phyloP scores from a whole-genome alignment of 2,329 filamentous ascomycete genomes.

The Hortaea werneckii region DNA sequence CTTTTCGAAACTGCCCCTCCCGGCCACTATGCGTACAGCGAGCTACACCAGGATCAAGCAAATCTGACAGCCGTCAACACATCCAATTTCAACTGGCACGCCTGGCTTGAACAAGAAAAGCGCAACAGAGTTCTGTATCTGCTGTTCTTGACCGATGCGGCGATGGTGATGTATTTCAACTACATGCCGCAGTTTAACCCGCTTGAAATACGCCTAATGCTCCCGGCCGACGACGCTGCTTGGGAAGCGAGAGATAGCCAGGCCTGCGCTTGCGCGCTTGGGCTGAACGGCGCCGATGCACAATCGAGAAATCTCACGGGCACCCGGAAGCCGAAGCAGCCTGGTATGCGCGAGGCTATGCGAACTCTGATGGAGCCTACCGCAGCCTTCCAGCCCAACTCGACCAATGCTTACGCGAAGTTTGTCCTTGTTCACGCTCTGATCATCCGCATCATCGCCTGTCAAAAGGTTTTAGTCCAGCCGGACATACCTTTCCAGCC shows the following conservation, averaged over 20 bases:
- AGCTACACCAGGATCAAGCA: slow-evolving; percentile 48
- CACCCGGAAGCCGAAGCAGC: slow-evolving; percentile 53
- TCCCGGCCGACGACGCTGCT: slow-evolving; percentile 62
- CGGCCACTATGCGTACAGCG: slow-evolving; percentile 43
- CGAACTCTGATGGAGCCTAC: slow-evolving; percentile 50
- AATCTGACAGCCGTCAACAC: slow-evolving; percentile 38
- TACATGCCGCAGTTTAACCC: slow-evolving; percentile 51
- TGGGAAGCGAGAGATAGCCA: slow-evolving; percentile 55
- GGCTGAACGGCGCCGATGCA: slow-evolving; percentile 48
- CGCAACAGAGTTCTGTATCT: slow-evolving; percentile 55
- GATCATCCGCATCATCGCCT: slow-evolving; percentile 50
- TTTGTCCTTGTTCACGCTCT: slow-evolving; percentile 64
- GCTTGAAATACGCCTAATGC: slow-evolving; percentile 54
- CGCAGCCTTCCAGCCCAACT: slow-evolving; percentile 51
- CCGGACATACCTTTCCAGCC: slow-evolving; percentile 16
- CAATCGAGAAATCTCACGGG: slow-evolving; percentile 53
- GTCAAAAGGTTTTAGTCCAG: slow-evolving; percentile 32
- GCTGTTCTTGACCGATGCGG: slow-evolving; percentile 54
- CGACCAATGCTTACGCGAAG: slow-evolving; percentile 63
- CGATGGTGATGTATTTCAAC: slow-evolving; percentile 64
- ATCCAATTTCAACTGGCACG: slow-evolving; percentile 52
- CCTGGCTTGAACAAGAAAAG: slow-evolving; percentile 63
- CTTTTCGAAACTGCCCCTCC: slow-evolving; percentile 45
- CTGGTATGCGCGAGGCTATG: slow-evolving; percentile 52
- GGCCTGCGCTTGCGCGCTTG: slow-evolving; percentile 56